A percentile compares a stretch with the other conserved stretches of the same genome.
Conservation (phyloP, 2,329 filamentous ascomycete species). For the Beauveria pseudobassiana region DNA sequence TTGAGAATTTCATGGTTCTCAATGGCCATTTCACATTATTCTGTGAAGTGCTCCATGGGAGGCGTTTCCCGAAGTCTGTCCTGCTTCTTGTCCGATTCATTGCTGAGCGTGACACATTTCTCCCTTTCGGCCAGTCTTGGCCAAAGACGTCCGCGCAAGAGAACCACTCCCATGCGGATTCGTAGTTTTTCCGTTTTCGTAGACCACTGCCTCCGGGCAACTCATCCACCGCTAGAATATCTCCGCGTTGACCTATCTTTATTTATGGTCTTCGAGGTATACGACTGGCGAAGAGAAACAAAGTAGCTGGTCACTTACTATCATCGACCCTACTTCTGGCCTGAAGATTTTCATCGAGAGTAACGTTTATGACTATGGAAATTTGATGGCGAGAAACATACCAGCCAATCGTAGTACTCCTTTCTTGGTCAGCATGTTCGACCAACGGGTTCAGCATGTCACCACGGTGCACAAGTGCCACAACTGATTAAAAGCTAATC, state of each 20-base stretch:
- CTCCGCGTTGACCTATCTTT: slow-evolving; percentile 66
- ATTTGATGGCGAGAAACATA: slow-evolving; percentile 84
- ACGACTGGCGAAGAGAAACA: slow-evolving; percentile 82
- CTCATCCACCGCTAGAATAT: slow-evolving; percentile 66
- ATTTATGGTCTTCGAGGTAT: slow-evolving; percentile 80
- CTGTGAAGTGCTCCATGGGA: slow-evolving; percentile 71
- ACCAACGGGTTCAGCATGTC: background rate
- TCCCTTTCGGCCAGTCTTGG: slow-evolving; percentile 8
- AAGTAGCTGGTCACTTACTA: slow-evolving; percentile 33
- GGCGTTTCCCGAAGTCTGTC: slow-evolving; percentile 59
- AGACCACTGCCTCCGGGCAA: background rate
- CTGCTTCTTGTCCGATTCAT: slow-evolving; percentile 15
- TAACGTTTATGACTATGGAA: slow-evolving; percentile 55
- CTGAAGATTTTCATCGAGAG: slow-evolving; percentile 73
- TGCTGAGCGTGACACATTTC: slow-evolving; percentile 11
- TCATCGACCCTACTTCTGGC: slow-evolving; percentile 55
- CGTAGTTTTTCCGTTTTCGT: background rate
- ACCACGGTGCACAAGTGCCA: background rate
- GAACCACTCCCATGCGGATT: background rate
- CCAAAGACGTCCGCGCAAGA: background rate
- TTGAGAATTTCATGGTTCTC: slow-evolving; percentile 42
- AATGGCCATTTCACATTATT: slow-evolving; percentile 65
- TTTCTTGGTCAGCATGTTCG: background rate
- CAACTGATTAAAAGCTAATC: background rate
- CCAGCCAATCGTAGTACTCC: background rate